Evolutionary conservation across 1,284 basidiomycete genomes (phyloP).

Genomic region (Naganishia sp.): DNA sequence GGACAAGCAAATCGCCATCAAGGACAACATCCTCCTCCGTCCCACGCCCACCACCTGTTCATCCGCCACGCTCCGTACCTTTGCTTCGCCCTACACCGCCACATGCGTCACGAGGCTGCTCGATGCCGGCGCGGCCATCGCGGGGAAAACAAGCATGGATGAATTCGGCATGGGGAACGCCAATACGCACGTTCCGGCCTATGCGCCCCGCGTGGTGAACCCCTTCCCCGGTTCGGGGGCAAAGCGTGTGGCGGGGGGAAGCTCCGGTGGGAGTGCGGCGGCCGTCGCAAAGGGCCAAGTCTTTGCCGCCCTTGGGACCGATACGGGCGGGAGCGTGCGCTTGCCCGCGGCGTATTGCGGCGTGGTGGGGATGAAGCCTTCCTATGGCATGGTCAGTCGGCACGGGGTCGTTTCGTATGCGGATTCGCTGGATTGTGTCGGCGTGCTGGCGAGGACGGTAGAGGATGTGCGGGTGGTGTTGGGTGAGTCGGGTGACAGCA

Average conservation of each 20-base stretch:
- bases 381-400: conserved; percentile 88
- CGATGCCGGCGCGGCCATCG: conserved; percentile 67
- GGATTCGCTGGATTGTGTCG: conserved; percentile 92
- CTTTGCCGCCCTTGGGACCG: conserved; percentile 84
- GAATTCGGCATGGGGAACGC: conserved; percentile 96
- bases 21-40: conserved; percentile 8
- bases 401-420: conserved; percentile 92
- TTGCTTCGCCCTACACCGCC: conserved; percentile 80
- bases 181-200: conserved; percentile 39
- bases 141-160: conserved; percentile 93
- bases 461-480: conserved; percentile 62
- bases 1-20: not conserved
- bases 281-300: conserved; percentile 65
- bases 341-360: conserved; percentile 94
- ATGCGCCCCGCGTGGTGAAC: conserved; percentile 66
- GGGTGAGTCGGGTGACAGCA: no score
- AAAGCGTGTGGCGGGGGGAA: conserved; percentile 67
- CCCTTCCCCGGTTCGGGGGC: conserved; percentile 58
- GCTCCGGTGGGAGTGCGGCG: conserved; percentile 57
- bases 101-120: conserved; percentile 73
- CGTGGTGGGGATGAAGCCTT: conserved; percentile 87
- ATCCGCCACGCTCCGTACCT: conserved; percentile 57
- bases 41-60: not conserved
- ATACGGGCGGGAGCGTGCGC: conserved; percentile 92
- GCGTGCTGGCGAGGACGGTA: conserved; percentile 68